Base-by-base conservation (phyloP, 2,329 filamentous ascomycete genomes). In the Fusarium hainanense region DNA sequence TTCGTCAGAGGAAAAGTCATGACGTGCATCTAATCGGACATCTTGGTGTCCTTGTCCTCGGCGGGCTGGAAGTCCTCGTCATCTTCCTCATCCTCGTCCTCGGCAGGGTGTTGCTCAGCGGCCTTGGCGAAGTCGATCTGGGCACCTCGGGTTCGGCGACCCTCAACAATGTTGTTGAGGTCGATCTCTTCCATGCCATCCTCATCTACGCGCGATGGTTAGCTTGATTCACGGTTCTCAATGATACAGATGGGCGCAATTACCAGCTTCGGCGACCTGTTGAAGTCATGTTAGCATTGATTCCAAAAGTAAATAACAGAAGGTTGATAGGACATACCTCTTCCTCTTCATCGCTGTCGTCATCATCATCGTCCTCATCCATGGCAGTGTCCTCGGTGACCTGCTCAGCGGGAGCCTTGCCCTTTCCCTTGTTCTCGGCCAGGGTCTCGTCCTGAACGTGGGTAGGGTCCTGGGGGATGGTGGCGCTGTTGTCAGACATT, bases 51-150 rank as follows among this genome's bases (percentile, higher is more conserved):
- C 68, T 90, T 87, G 23, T 55, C 48, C 40, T 58, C 55, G 41
- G 86, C 79, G 52, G 88, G 88, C 77, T 90, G 84, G 78, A 91
- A 91, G 75, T 86, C 89, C 47, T 89, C 91, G 63, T 92, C 92
- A 0, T 96, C 92, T 46, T 94, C 93, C 30, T 95, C 92, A 6
- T 94, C 92, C 7, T 94, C 92, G 10, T 92, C 90, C n/a, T 89
- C 88, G 69, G 85, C 88, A 48, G 88, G 89, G 75, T 92, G 88
- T 81, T 97, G 90, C 81, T 92, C 87, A 27, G 93, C 93, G 21
- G 94, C 94, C 85, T 97, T 94, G 76, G 92, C 92, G 82, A 93
- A 98, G 86, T 98, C 93, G 79, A 98, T 98, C 77, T 90, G 87
- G 81, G 93, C 93, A 78, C 94, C 94, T 77, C 95, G 95, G 69